Evolutionary conservation across 495 filamentous ascomycete species (phyloP), one percentile per base, ranked within the genome.

Genomic region (Lindgomyces ingoldianus): DNA sequence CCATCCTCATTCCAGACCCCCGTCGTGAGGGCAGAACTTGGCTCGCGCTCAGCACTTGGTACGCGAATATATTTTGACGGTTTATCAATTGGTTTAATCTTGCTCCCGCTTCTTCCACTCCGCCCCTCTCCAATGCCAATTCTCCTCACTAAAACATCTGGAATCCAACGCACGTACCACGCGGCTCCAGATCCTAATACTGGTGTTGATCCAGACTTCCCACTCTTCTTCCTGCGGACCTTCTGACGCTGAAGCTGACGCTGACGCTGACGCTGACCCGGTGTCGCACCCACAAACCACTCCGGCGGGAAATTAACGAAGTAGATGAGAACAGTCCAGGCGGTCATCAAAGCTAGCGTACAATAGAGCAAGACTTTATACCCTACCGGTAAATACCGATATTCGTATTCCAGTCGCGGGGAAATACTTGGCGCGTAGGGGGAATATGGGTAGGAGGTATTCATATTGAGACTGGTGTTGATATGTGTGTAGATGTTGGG

Each of bases 41-140:
- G 25, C 24, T 33, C 16, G 18, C 26, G 3, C 27, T 16, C 16
- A 14, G 12, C 4, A 6, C 14, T 48, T 11, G 60, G 33, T 25
- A 29, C 16, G 16, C 26, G 22, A 27, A 41, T 52, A 26, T 67
- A 61, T 27, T 57, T 67, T 10, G 29, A 54, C 19, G 57, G 64
- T 24, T 67, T 67, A 27, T 67, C 64, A 16, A 67, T 53, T 2
- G 57, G 56, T 45, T 57, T 65, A 3, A 11, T 45, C 36, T 42
- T 24, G 18, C n/a, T 47, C 18, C 18, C 16, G 6, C 21, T 47
- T 47, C n/a, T 47, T 41, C 18, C 11, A 24, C 22, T 57, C n/a
- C n/a, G n/a, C n/a, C 22, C 10, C 26, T 49, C 18, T 3, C 25
- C n/a, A 22, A 9, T 16, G 29, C n/a, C 10, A 25, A 42, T n/a